A percentile compares a stretch with the other conserved stretches of the same genome.
phyloP scores from a whole-genome alignment of 495 filamentous ascomycete genomes.

The Aspergillus hancockii region DNA sequence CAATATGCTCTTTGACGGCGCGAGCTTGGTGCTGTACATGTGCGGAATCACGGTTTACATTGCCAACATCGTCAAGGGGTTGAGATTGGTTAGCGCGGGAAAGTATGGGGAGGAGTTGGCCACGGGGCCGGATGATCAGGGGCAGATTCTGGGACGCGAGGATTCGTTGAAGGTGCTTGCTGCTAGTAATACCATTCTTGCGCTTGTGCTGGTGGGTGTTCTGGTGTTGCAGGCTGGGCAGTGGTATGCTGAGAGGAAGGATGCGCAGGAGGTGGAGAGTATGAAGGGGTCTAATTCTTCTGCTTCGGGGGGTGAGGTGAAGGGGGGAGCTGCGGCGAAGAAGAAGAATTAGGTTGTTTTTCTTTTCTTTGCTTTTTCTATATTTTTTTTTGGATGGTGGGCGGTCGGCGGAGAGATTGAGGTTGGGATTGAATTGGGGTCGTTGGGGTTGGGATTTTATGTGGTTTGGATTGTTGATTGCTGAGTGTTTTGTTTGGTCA shows the following conservation, averaged over 20 bases:
- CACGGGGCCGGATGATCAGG: slow-evolving; percentile 7
- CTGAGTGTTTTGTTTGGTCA: neutral
- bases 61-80: slow-evolving; percentile 91
- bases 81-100: slow-evolving; percentile 69
- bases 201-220: slow-evolving; percentile 86
- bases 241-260: slow-evolving; percentile 97
- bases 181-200: slow-evolving; percentile 95
- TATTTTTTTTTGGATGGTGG: too few relatives aligned
- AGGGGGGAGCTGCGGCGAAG: slow-evolving; percentile 13
- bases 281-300: slow-evolving; percentile 54
- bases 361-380: neutral
- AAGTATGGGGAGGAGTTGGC: slow-evolving; percentile 52
- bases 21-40: slow-evolving; percentile 85
- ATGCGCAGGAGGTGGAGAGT: slow-evolving; percentile 73
- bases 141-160: slow-evolving; percentile 63
- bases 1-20: slow-evolving; percentile 96
- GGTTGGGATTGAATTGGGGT: too few relatives aligned
- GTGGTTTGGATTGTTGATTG: neutral
- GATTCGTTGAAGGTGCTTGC: slow-evolving; percentile 87
- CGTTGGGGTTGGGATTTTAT: too few relatives aligned
- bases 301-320: slow-evolving; percentile 3
- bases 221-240: slow-evolving; percentile 93
- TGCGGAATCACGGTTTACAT: slow-evolving; percentile 89
- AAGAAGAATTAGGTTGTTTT: slow-evolving; percentile 17
- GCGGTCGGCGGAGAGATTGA: neutral